Conservation (phyloP, 441 rosid genomes). For the Adansonia rubrostipa region DNA sequence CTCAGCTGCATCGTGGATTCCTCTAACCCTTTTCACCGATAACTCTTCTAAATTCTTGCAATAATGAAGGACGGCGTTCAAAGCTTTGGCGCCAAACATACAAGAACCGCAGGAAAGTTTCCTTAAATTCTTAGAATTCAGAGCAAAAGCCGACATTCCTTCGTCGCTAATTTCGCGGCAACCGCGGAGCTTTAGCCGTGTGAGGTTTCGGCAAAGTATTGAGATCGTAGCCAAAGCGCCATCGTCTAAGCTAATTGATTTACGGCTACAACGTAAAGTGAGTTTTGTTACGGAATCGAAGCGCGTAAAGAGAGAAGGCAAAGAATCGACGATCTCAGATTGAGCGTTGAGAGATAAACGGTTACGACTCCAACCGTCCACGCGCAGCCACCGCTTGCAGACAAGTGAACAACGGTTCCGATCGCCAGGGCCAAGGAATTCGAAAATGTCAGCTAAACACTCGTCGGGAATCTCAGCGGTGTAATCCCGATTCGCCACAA, state of each 20-base stretch:
- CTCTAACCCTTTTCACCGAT: constrained; percentile 56
- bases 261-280: constrained; percentile 60
- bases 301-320: constrained; percentile 48
- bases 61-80: constrained; percentile 56
- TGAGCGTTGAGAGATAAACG: constrained; percentile 54
- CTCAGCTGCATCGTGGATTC: constrained; percentile 45
- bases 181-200: constrained; percentile 64
- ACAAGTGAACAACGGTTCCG: constrained; percentile 70
- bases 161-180: constrained; percentile 62
- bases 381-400: constrained; percentile 69
- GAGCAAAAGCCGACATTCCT: constrained; percentile 52
- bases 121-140: constrained; percentile 44
- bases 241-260: constrained; percentile 50
- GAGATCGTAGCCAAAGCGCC: constrained; percentile 56
- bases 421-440: constrained; percentile 61
- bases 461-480: constrained; percentile 65
- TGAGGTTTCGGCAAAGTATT: constrained; percentile 47
- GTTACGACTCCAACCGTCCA: constrained; percentile 65
- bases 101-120: constrained; percentile 61
- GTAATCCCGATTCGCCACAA: constrained; percentile 35
- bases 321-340: constrained; percentile 39
- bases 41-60: constrained; percentile 59
- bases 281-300: constrained; percentile 59
- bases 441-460: constrained; percentile 66
- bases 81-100: constrained; percentile 50